A percentile compares a stretch with the other conserved stretches of the same genome.
Evolutionary conservation across 768 basidiomycete species (phyloP).

Genomic region (Roridomyces roridus): DNA sequence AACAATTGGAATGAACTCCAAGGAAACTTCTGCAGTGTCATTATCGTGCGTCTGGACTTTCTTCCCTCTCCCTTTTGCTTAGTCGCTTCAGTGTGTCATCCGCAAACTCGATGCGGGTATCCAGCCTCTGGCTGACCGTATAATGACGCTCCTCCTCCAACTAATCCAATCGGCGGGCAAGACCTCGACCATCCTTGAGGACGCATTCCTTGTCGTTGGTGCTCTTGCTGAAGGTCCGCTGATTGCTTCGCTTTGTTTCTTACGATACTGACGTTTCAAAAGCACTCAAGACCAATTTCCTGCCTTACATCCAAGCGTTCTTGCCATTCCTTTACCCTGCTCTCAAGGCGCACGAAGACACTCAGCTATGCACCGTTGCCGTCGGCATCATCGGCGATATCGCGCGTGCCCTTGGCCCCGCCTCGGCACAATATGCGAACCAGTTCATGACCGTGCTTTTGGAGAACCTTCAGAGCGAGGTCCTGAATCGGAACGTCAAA

Average conservation of each 20-base stretch:
- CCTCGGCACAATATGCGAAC: conserved; percentile 81
- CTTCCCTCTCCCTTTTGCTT: background rate
- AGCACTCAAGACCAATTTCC: conserved; percentile 82
- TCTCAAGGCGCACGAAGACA: conserved; percentile 92
- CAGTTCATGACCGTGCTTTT: conserved; percentile 93
- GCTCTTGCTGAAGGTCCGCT: conserved; percentile 75
- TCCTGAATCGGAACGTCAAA: conserved; percentile 93
- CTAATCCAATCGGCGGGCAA: conserved; percentile 89
- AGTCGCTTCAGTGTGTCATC: conserved; percentile 67
- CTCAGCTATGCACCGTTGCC: conserved; percentile 93
- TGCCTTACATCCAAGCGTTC: conserved; percentile 86
- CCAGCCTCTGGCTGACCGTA: conserved; percentile 87
- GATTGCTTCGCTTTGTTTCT: background rate
- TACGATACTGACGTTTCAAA: conserved; percentile 1
- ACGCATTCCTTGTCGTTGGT: conserved; percentile 94
- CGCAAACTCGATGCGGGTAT: conserved; percentile 86
- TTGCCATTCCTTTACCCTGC: conserved; percentile 87
- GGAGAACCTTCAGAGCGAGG: conserved; percentile 89
- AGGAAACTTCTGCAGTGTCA: conserved; percentile 91
- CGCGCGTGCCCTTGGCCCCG: conserved; percentile 90
- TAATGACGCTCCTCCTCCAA: conserved; percentile 90
- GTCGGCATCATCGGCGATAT: conserved; percentile 97
- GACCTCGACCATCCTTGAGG: conserved; percentile 93
- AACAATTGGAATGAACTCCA: conserved; percentile 99
- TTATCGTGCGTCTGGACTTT: conserved; percentile 64